Base-by-base conservation (phyloP, 495 filamentous ascomycete genomes). In the Penicillium parvum region DNA sequence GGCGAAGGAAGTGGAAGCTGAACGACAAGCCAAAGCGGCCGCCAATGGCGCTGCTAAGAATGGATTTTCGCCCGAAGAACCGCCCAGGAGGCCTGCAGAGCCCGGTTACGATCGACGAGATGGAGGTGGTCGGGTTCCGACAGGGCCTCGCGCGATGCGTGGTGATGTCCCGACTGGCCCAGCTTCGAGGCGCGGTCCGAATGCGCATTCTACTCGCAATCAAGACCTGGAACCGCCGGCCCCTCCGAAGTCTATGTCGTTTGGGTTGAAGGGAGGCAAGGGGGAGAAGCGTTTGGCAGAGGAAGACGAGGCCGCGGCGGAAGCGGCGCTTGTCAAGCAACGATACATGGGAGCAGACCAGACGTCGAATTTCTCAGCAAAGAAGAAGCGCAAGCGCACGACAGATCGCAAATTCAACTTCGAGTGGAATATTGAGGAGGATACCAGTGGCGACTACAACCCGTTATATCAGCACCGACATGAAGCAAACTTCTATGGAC, bases 331-430 rank as follows among this genome's bases (percentile, higher is more conserved):
- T 46, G 81, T 90, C 34, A 77, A 86, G 43, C 81, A 89, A 33
- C 74, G 85, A 35, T 98, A 98, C 56, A 95, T 98, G 89, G 92
- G 92, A 5, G 83, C 85, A 8, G 88, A 95, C 35, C 79, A 85
- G 47, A 83, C 82, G 34, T 94, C 87, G 3, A 96, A 82, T 20
- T 95, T 96, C 58, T 94, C 89, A 0, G 89, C 88, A 7, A 94
- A 95, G 75, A 97, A 97, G 76, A 98, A 97, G 72, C 78, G 91
- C 35, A 84, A 84, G 63, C 76, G 94, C 48, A 95, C 90, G 1
- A 90, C 88, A 7, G 91, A 96, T 61, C 87, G 90, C 66, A 96
- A 97, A 58, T 98, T 98, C 75, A 98, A 96, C 57, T 97, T 99
- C 52, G 92, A 97, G 61, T 99, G 92, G 92, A 95, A 95, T 51